phyloP scores from a whole-genome alignment of 768 basidiomycete genomes.

The Suillus variegatus region DNA sequence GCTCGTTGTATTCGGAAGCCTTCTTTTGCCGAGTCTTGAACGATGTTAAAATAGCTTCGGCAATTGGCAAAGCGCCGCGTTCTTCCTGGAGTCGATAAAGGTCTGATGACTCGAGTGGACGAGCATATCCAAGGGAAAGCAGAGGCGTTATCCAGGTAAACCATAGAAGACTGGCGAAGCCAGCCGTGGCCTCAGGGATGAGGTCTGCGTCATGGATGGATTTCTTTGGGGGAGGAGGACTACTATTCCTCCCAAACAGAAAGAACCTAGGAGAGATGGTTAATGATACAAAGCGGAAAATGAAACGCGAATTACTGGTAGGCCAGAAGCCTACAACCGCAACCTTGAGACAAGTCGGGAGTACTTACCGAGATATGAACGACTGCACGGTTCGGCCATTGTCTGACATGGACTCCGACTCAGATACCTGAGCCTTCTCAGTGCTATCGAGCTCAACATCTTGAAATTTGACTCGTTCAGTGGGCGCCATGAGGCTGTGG shows the following conservation, averaged over 20 bases:
- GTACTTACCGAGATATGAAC: neutral
- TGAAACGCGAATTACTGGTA: neutral
- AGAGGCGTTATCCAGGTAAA: constrained; percentile 79
- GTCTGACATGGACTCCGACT: neutral
- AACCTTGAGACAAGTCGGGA: neutral
- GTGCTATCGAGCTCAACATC: neutral
- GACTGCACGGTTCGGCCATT: neutral
- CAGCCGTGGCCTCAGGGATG: constrained; percentile 69
- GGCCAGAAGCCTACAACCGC: neutral
- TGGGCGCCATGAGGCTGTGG: neutral
- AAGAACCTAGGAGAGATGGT: constrained; percentile 3
- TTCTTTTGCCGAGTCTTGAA: constrained; percentile 57
- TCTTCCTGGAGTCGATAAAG: constrained; percentile 75
- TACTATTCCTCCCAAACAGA: neutral
- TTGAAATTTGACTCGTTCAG: neutral
- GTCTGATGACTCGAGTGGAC: constrained; percentile 80
- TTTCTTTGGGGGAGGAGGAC: constrained; percentile 43
- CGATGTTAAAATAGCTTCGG: constrained; percentile 60
- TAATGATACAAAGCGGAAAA: neutral
- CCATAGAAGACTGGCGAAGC: constrained; percentile 57
- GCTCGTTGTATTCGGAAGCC: constrained; percentile 71
- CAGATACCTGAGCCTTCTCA: neutral
- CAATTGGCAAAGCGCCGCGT: constrained; percentile 59
- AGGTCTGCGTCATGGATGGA: constrained; percentile 61
- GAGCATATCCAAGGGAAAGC: constrained; percentile 71